A percentile compares a stretch with the other conserved stretches of the same genome.
Conservation (phyloP, 768 basidiomycete genomes). For the Multifurca ochricompacta region DNA sequence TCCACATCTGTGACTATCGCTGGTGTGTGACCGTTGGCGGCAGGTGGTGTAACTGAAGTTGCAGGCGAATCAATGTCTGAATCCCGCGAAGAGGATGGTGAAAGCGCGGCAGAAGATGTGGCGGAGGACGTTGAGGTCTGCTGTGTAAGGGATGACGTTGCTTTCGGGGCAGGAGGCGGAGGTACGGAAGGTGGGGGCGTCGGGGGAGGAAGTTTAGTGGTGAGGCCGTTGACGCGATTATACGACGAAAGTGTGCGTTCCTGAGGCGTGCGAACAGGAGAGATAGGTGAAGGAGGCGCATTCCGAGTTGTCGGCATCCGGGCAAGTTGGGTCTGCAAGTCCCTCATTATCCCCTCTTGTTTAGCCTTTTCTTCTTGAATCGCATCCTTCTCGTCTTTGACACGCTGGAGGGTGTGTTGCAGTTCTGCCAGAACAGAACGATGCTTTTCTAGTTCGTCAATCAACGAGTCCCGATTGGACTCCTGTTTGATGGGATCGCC, state of each 20-base stretch:
- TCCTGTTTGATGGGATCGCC: conserved; percentile 60
- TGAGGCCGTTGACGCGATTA: conserved; percentile 51
- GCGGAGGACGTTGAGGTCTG: conserved; percentile 42
- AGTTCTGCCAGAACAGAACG: conserved; percentile 68
- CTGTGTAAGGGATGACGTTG: conserved; percentile 42
- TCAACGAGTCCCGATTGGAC: conserved; percentile 66
- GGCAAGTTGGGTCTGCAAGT: conserved; percentile 66
- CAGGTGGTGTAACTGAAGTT: conserved; percentile 31
- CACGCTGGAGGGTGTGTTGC: conserved; percentile 68
- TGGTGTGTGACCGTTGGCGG: conserved; percentile 28
- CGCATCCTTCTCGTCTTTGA: conserved; percentile 75
- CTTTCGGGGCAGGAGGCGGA: conserved; percentile 68
- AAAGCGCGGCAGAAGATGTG: conserved; percentile 46
- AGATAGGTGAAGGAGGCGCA: conserved; percentile 35
- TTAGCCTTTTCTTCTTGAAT: conserved; percentile 65
- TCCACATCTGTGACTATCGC: conserved; percentile 45
- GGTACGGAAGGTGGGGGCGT: conserved; percentile 85
- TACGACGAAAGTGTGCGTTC: conserved; percentile 41
- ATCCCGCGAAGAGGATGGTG: conserved; percentile 58
- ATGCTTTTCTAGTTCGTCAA: conserved; percentile 68
- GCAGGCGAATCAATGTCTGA: conserved; percentile 61
- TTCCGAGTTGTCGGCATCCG: conserved; percentile 38
- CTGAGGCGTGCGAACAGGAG: conserved; percentile 43
- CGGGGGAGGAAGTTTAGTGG: conserved; percentile 77
- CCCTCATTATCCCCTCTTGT: conserved; percentile 63